Conservation (phyloP, 441 rosid genomes). For the Flueggea neowawraea region DNA sequence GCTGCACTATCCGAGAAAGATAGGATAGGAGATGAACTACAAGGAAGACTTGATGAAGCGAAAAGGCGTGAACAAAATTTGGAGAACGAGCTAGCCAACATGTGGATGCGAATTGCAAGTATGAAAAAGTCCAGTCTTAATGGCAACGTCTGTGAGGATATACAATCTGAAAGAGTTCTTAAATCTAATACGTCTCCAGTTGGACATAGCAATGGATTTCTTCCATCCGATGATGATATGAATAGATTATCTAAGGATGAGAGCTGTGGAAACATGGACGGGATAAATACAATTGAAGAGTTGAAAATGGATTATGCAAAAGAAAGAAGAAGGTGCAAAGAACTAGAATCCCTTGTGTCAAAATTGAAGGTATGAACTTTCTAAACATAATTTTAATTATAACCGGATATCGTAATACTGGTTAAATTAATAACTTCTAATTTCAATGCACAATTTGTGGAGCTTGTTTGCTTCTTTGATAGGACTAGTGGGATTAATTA, state of each 20-base stretch:
- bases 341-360: constrained; percentile 42
- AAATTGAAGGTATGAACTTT: constrained; percentile 49
- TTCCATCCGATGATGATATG: constrained; percentile 23
- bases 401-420: not conserved
- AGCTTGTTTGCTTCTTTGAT: not conserved
- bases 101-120: constrained; percentile 62
- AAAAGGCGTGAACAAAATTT: constrained; percentile 49
- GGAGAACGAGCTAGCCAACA: constrained; percentile 62
- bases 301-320: constrained; percentile 31
- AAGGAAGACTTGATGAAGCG: constrained; percentile 44
- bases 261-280: constrained; percentile 22
- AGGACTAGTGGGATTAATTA: constrained; percentile 4
- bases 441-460: not conserved
- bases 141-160: constrained; percentile 14
- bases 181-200: constrained; percentile 17
- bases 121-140: constrained; percentile 33
- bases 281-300: constrained; percentile 24
- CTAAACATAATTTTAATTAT: constrained; percentile 1
- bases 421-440: not conserved
- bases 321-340: constrained; percentile 51
- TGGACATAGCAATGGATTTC: constrained; percentile 29
- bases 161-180: constrained; percentile 17
- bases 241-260: constrained; percentile 25
- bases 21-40: constrained; percentile 36
- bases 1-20: constrained; percentile 39